Evolutionary conservation across 2,329 filamentous ascomycete genomes (phyloP).

Genomic region (Thielaviopsis punctulata): DNA sequence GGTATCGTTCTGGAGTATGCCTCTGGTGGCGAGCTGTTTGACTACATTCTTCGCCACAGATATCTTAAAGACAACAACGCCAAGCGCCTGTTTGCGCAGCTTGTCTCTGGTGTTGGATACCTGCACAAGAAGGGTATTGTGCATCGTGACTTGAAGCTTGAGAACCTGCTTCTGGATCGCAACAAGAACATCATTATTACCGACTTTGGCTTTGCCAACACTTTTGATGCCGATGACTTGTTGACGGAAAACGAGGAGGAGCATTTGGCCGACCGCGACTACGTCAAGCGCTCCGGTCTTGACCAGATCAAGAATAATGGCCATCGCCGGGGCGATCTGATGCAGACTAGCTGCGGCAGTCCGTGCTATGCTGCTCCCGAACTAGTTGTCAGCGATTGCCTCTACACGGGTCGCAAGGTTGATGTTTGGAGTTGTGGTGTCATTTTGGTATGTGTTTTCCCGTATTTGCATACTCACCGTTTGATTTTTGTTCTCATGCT

Average conservation of each 20-base stretch:
- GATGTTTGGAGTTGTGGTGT: slow-evolving; percentile 99
- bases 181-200: slow-evolving; percentile 99
- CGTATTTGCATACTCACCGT: neutral
- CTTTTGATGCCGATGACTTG: slow-evolving; percentile 79
- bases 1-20: slow-evolving; percentile 98
- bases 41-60: slow-evolving; percentile 92
- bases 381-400: slow-evolving; percentile 87
- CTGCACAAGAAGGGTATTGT: slow-evolving; percentile 98
- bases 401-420: slow-evolving; percentile 94
- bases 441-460: slow-evolving; percentile 68
- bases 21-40: slow-evolving; percentile 91
- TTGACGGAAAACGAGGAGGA: slow-evolving; percentile 80
- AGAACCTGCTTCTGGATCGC: slow-evolving; percentile 85
- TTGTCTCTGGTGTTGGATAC: slow-evolving; percentile 92
- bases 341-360: slow-evolving; percentile 98
- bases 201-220: slow-evolving; percentile 97
- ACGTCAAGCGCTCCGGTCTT: slow-evolving; percentile 69
- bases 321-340: slow-evolving; percentile 73
- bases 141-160: slow-evolving; percentile 88
- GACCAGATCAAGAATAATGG: slow-evolving; percentile 63
- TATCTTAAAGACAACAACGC: slow-evolving; percentile 91
- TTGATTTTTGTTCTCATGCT: neutral
- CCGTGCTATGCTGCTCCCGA: slow-evolving; percentile 96
- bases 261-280: slow-evolving; percentile 72
- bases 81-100: slow-evolving; percentile 79